phyloP scores from a whole-genome alignment of 2,329 filamentous ascomycete genomes.

The Aspergillus fischeri region DNA sequence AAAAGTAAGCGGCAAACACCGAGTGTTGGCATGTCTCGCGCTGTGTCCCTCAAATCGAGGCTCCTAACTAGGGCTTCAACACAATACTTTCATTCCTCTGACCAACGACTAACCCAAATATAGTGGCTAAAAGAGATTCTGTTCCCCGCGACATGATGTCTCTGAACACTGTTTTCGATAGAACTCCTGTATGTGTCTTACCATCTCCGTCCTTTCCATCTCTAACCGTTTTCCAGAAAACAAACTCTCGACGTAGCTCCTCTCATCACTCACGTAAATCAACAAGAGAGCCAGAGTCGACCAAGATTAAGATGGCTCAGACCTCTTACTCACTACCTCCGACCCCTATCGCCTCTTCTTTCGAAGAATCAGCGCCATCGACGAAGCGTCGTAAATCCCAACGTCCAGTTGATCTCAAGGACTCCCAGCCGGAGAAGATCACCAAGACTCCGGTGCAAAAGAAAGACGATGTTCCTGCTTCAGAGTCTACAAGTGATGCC shows the following conservation, averaged over 20 bases:
- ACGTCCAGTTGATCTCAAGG: slow-evolving; percentile 8
- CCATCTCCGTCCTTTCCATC: neutral
- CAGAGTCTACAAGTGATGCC: slow-evolving; percentile 5
- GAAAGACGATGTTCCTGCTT: slow-evolving; percentile 2
- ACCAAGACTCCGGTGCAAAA: slow-evolving; percentile 6
- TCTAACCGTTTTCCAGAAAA: slow-evolving; percentile 4
- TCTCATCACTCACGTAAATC: slow-evolving; percentile 19
- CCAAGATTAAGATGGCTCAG: slow-evolving; percentile 11
- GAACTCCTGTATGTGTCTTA: slow-evolving; percentile 11
- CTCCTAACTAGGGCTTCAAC: slow-evolving; percentile 3
- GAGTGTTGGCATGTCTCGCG: no score
- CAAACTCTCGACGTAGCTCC: slow-evolving; percentile 14
- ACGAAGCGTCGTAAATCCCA: slow-evolving; percentile 19
- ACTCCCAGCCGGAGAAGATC: slow-evolving; percentile 6
- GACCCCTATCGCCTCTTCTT: slow-evolving; percentile 18
- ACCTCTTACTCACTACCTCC: slow-evolving; percentile 20
- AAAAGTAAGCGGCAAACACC: neutral
- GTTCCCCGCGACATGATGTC: slow-evolving; percentile 14
- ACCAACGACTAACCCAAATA: slow-evolving; percentile 6
- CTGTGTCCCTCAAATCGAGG: neutral
- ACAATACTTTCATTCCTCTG: neutral
- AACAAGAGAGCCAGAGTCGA: slow-evolving; percentile 13
- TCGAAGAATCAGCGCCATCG: slow-evolving; percentile 18
- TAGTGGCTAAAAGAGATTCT: slow-evolving; percentile 19
- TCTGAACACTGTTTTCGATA: slow-evolving; percentile 11